These are phyloP conservation scores for Tardiomyces blankii DNA, from an alignment of 1,139 yeast genomes.

Conservation along the genomic window DNA sequence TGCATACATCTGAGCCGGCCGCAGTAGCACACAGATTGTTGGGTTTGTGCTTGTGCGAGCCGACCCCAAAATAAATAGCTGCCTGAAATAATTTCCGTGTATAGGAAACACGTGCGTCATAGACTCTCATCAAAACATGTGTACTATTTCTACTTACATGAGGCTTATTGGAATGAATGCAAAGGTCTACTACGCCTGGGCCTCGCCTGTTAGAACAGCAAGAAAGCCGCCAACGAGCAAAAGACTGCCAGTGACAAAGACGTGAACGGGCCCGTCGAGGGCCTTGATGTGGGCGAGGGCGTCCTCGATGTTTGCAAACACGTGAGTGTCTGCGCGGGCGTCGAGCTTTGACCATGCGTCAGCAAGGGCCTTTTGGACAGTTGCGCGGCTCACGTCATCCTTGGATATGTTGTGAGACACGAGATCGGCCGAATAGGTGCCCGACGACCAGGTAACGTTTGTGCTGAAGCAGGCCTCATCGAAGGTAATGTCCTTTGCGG, in stretches of 20 bases:
- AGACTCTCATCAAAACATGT: too few relatives aligned
- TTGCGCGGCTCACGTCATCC: slow-evolving; percentile 63
- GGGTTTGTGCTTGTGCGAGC: too few relatives aligned
- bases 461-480: slow-evolving; percentile 80
- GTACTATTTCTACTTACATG: too few relatives aligned
- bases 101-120: too few relatives aligned
- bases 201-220: slow-evolving; percentile 58
- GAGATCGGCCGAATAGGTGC: slow-evolving; percentile 70
- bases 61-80: too few relatives aligned
- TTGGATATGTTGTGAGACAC: slow-evolving; percentile 75
- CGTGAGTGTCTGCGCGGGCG: slow-evolving; percentile 40
- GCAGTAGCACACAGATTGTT: too few relatives aligned
- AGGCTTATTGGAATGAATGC: too few relatives aligned
- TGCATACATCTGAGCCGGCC: too few relatives aligned
- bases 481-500: slow-evolving; percentile 30
- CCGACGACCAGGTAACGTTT: slow-evolving; percentile 82
- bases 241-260: slow-evolving; percentile 87
- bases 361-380: slow-evolving; percentile 70
- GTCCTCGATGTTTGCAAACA: slow-evolving; percentile 67
- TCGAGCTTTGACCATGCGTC: slow-evolving; percentile 50
- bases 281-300: slow-evolving; percentile 45
- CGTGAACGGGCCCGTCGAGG: slow-evolving; percentile 37
- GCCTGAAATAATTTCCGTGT: too few relatives aligned
- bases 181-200: neutral
- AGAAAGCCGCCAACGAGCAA: slow-evolving; percentile 91